Evolutionary conservation across 805 yeast species (phyloP).

Genomic region (Lipomyces sp.): DNA sequence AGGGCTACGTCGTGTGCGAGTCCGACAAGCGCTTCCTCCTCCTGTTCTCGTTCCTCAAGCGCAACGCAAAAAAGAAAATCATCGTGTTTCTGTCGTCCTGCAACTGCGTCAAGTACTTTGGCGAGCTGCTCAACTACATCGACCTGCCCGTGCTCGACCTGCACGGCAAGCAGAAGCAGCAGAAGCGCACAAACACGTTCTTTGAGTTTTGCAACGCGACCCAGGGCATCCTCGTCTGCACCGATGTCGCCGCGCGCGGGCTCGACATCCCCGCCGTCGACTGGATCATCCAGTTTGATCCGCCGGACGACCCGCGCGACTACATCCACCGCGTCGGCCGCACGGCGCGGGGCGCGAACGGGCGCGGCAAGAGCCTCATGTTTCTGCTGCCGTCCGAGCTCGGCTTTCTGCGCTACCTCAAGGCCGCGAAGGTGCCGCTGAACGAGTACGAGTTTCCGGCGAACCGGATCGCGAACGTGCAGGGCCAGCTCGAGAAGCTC

Average conservation of each 20-base stretch:
- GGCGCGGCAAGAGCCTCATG: slow-evolving; percentile 92
- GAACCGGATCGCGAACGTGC: slow-evolving; percentile 93
- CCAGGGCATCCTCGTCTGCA: slow-evolving; percentile 87
- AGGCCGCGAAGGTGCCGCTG: slow-evolving; percentile 94
- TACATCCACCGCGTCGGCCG: slow-evolving; percentile 98
- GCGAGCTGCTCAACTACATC: slow-evolving; percentile 90
- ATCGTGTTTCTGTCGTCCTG: slow-evolving; percentile 95
- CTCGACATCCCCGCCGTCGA: slow-evolving; percentile 97
- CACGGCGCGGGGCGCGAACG: slow-evolving; percentile 85
- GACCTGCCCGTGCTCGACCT: slow-evolving; percentile 94
- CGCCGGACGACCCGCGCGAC: slow-evolving; percentile 99
- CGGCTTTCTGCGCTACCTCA: slow-evolving; percentile 90
- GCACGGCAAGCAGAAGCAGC: slow-evolving; percentile 98
- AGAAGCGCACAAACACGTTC: slow-evolving; percentile 95
- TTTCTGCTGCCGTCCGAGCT: slow-evolving; percentile 90
- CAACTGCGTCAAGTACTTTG: slow-evolving; percentile 93
- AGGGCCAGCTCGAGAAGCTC: slow-evolving; percentile 84
- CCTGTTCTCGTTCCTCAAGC: slow-evolving; percentile 86
- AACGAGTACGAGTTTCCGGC: slow-evolving; percentile 96
- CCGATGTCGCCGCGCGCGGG: slow-evolving; percentile 99
- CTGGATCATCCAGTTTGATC: slow-evolving; percentile 98
- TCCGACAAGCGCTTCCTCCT: slow-evolving; percentile 89
- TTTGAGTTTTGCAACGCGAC: slow-evolving; percentile 97
- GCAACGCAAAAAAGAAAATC: slow-evolving; percentile 82
- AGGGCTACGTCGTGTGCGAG: slow-evolving; percentile 97